Base-by-base conservation (phyloP, 306 rosid species). In the Rosa multiflora region DNA sequence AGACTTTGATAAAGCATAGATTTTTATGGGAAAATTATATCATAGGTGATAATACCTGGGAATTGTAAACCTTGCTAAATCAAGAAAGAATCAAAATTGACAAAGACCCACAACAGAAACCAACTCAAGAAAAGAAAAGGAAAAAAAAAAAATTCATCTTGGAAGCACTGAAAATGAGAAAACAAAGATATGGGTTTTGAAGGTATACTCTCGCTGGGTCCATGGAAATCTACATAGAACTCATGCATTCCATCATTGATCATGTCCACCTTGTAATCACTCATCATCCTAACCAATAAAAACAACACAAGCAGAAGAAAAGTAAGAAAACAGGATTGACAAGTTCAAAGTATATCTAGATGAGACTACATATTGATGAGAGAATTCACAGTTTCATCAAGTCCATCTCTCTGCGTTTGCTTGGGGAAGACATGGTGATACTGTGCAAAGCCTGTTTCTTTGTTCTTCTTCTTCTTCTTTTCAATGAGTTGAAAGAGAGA, bases 341-440 rank as follows among this genome's bases (percentile, higher is more conserved):
- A 35, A 61, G 14, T 75, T 10, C 26, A 53, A 74, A 74, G 37
- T 32, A 32, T 32, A 32, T 32, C 37, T 32, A 12, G 67, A n/a
- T 48, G 68, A 67, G 67, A 64, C 17, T 23, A n/a, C 1, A n/a
- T 21, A 48, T 66, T 1, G 4, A 58, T 58, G 15, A 63, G 73
- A 83, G 70, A 83, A 52, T 73, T 79, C 83, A 92, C 97, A 94
- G 93, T 86, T 94, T 92, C 97, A 91, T 94, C 87, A 92, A 80
- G 84, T 94, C 99, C 99, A 88, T 91, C 88, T 92, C 97, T 47
- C 97, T 84, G 80, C 97, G 97, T 86, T 90, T 94, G 88, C 91
- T 94, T 43, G 97, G 97, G 20, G 97, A 94, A 86, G 95, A 88
- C 99, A 94, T 94, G 78, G 20, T 29, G 11, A 85, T 59, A 47